Evolutionary conservation across 352 stramenopile species (phyloP), one percentile per base, ranked within the genome.

Genomic region (Phytophthora capsici): DNA sequence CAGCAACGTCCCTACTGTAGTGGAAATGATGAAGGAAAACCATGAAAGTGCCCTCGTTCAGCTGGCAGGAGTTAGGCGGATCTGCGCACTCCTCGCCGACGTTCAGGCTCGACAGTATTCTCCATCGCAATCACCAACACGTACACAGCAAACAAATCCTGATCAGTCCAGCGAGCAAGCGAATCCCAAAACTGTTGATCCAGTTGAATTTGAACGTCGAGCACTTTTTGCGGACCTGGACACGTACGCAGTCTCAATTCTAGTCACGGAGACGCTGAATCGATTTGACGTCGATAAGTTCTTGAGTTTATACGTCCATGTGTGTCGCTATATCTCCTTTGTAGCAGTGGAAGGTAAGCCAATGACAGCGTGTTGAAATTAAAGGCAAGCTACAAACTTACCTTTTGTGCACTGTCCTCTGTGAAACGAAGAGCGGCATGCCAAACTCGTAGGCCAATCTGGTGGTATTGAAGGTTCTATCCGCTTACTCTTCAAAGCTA

Each of bases 11-110:
- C 62, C 76, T 5, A 67, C 78, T 40, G 70, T 79, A 12, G 73
- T 86, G 36, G 84, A 93, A 57, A 78, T 90, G 76, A 86, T 88
- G 68, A 70, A 63, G 3, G 81, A 91, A 61, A 89, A 81, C 37
- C 48, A 52, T 28, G 77, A 88, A 7, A 89, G 75, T 46, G 78
- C 77, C 19, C 78, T 90, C 57, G 79, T 92, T 8, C 81, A 88
- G 51, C 78, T 87, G 49, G 76, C 78, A 12, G 76, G 76, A 1
- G 75, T 82, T 28, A 60, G 72, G 30, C 76, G 82, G 9, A 69
- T 88, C 37, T 91, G 82, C n/a, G 52, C 69, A 4, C 37, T 91
- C n/a, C 61, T 91, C 1, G 48, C 56, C 7, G 62, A 69, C 14
- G 72, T 71, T 6, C 57, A 82, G 8, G 68, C 66, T 46, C 68